A percentile compares a stretch with the other conserved stretches of the same genome.
These are phyloP conservation scores for Backusella parvicylindrica DNA, from an alignment of 192 early-diverging fungal species.

Conservation along the genomic window DNA sequence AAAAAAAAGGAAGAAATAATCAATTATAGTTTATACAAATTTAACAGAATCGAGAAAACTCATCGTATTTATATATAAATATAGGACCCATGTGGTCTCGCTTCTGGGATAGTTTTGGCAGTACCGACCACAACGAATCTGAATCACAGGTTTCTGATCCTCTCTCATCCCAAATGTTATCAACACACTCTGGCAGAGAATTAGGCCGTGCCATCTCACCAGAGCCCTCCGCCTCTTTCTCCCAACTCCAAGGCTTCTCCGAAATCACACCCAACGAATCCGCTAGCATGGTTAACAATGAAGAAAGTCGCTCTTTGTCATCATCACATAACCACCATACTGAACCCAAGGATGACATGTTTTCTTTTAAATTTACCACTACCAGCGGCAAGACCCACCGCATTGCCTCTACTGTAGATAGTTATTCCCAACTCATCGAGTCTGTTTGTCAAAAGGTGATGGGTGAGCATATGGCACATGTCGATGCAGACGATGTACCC, in stretches of 20 bases:
- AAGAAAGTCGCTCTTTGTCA: neutral
- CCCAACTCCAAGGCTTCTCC: conserved; percentile 50
- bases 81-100: conserved; percentile 42
- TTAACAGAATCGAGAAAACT: too few relatives aligned
- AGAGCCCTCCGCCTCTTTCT: conserved; percentile 31
- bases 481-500: conserved; percentile 18
- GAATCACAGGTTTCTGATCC: conserved; percentile 35
- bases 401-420: conserved; percentile 46
- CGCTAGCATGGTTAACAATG: conserved; percentile 48
- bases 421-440: conserved; percentile 45
- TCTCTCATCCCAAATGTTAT: conserved; percentile 9
- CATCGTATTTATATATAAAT: neutral
- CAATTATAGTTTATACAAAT: too few relatives aligned
- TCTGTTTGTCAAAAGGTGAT: conserved; percentile 58
- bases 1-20: neutral
- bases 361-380: conserved; percentile 61
- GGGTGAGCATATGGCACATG: conserved; percentile 30
- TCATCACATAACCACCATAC: neutral
- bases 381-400: conserved; percentile 63
- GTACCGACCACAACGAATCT: conserved; percentile 33
- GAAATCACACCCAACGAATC: conserved; percentile 61
- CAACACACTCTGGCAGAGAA: conserved; percentile 5
- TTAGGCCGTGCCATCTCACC: conserved; percentile 20
- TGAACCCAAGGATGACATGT: conserved; percentile 22
- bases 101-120: conserved; percentile 45